A percentile compares a stretch with the other conserved stretches of the same genome.
These are phyloP conservation scores for Kodamaea kakaduensis DNA, from an alignment of 805 yeast genomes.

Conservation along the genomic window DNA sequence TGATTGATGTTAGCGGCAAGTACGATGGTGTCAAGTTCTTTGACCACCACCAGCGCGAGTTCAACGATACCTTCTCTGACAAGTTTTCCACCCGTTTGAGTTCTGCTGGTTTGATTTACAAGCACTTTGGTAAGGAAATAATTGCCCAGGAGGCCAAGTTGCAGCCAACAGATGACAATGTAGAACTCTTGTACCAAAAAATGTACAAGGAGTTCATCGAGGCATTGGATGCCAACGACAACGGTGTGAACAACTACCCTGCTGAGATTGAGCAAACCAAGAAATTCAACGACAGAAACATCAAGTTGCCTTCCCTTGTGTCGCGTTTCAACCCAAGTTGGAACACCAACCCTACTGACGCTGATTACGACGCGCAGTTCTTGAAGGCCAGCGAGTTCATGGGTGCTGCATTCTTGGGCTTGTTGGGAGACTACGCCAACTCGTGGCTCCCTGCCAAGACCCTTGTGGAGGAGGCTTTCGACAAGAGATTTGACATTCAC, in stretches of 20 bases:
- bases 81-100: conserved; percentile 73
- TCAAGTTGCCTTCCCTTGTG: conserved; percentile 75
- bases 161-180: conserved; percentile 33
- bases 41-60: conserved; percentile 96
- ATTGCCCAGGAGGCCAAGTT: conserved; percentile 50
- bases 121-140: conserved; percentile 74
- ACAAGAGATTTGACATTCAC: conserved; percentile 56
- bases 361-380: conserved; percentile 63
- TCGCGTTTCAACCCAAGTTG: conserved; percentile 81
- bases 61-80: conserved; percentile 65
- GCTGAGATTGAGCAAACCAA: conserved; percentile 52
- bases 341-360: conserved; percentile 66
- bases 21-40: conserved; percentile 83
- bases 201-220: conserved; percentile 87
- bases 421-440: conserved; percentile 67
- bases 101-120: conserved; percentile 91
- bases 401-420: conserved; percentile 73
- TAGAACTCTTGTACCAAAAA: conserved; percentile 66
- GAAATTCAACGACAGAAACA: conserved; percentile 65
- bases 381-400: conserved; percentile 69
- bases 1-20: conserved; percentile 91
- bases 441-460: conserved; percentile 90
- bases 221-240: conserved; percentile 93
- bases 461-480: conserved; percentile 69
- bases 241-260: conserved; percentile 73